Percentiles rank a stretch among this genome's conserved stretches.
These are phyloP conservation scores for Salix arbutifolia DNA, from an alignment of 345 rosid genomes.

Conservation along the genomic window DNA sequence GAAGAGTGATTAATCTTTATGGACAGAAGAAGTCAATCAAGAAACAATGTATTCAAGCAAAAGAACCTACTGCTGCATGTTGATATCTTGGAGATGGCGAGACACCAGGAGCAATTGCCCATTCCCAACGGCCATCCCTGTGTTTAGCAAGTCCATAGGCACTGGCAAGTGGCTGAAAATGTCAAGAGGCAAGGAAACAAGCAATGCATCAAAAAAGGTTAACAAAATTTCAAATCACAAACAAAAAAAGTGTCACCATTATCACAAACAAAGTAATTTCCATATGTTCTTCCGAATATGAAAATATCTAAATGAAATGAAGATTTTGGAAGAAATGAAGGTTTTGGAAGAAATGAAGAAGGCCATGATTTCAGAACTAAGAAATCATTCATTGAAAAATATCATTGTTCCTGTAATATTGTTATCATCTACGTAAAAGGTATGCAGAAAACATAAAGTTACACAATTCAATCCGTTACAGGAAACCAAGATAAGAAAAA, in stretches of 20 bases:
- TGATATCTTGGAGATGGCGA: constrained; percentile 99
- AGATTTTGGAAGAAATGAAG: background rate
- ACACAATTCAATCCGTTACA: background rate
- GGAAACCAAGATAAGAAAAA: background rate
- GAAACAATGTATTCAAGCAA: constrained; percentile 1
- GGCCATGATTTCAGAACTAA: background rate
- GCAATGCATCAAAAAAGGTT: constrained; percentile 1
- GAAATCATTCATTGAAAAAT: background rate
- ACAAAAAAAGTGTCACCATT: background rate
- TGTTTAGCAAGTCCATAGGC: constrained; percentile 99
- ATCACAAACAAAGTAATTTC: constrained; percentile 6
- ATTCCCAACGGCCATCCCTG: constrained; percentile 99
- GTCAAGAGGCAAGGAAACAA: constrained; percentile 1
- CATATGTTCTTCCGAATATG: background rate
- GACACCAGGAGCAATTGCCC: constrained; percentile 99
- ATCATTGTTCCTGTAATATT: background rate
- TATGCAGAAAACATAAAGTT: background rate
- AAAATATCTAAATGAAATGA: background rate
- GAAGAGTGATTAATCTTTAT: constrained; percentile 11
- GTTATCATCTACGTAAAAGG: background rate
- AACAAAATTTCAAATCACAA: constrained; percentile 17
- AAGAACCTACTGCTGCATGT: constrained; percentile 89
- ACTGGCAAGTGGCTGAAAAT: constrained; percentile 81
- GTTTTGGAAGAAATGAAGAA: background rate
- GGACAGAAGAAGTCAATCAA: background rate